phyloP scores from a whole-genome alignment of 1,139 yeast genomes.

The Blastobotrys ciferrii region DNA sequence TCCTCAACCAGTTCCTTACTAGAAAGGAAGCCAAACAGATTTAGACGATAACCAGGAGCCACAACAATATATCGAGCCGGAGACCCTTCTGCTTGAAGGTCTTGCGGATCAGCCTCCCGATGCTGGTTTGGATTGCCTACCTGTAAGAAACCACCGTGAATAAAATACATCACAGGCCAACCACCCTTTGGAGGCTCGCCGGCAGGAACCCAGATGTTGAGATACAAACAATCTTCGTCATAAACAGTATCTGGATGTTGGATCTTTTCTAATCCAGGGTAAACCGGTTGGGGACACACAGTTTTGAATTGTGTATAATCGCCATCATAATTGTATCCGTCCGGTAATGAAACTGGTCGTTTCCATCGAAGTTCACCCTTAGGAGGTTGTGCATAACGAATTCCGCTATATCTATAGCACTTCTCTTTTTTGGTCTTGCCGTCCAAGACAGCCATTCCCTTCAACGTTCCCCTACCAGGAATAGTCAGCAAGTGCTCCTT shows the following conservation, averaged over 20 bases:
- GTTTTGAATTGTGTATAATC: constrained; percentile 36
- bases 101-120: constrained; percentile 32
- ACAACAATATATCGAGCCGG: constrained; percentile 39
- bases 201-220: constrained; percentile 44
- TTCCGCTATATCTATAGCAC: constrained; percentile 23
- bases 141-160: constrained; percentile 46
- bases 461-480: constrained; percentile 3
- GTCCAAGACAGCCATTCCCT: constrained; percentile 8
- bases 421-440: constrained; percentile 10
- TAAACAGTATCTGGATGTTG: constrained; percentile 20
- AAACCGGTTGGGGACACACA: constrained; percentile 40
- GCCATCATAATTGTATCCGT: constrained; percentile 39
- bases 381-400: constrained; percentile 32
- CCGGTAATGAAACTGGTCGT: constrained; percentile 33
- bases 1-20: constrained; percentile 34
- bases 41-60: constrained; percentile 42
- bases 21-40: constrained; percentile 43
- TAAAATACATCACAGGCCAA: constrained; percentile 43
- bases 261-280: constrained; percentile 7
- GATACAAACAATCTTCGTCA: constrained; percentile 40
- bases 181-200: constrained; percentile 38
- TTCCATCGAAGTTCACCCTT: constrained; percentile 33
- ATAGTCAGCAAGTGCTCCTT: background rate
- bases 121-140: constrained; percentile 38
- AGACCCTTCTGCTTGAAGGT: constrained; percentile 30